These are phyloP conservation scores for Glomus cerebriforme DNA, from an alignment of 192 early-diverging fungal species.

Conservation along the genomic window DNA sequence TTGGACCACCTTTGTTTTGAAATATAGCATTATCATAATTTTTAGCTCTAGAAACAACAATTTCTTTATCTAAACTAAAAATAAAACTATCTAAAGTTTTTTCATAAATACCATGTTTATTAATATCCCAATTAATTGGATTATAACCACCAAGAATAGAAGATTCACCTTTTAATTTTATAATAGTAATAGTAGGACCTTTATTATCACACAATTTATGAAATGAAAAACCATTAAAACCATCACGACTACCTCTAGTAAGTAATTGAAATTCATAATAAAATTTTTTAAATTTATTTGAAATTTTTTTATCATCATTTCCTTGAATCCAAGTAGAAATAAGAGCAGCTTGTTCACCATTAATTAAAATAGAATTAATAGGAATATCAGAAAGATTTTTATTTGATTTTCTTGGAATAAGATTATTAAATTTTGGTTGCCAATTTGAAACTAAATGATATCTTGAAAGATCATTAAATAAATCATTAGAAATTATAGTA, in stretches of 20 bases:
- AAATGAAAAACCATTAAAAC: not conserved
- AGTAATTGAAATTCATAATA: not conserved
- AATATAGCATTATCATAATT: not conserved
- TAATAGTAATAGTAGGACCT: constrained; percentile 23
- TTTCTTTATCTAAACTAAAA: not conserved
- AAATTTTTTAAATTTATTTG: not conserved
- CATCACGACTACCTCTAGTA: not conserved
- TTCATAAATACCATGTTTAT: not conserved
- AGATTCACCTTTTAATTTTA: constrained; percentile 13
- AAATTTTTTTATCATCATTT: not conserved
- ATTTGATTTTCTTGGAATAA: too few species aligned
- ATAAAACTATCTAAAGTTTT: not conserved
- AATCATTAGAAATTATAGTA: not conserved
- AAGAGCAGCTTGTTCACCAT: not conserved
- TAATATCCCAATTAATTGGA: not conserved
- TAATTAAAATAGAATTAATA: not conserved
- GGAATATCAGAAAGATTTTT: not conserved
- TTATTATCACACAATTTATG: constrained; percentile 29
- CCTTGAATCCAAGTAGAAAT: not conserved
- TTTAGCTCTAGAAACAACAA: not conserved
- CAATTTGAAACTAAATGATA: not conserved
- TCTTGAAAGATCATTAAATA: not conserved
- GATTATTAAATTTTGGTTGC: not conserved
- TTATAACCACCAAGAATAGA: not conserved
- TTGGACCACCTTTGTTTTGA: not conserved